Base-by-base conservation (phyloP, 2,329 filamentous ascomycete species). In the Xylogone sp. region DNA sequence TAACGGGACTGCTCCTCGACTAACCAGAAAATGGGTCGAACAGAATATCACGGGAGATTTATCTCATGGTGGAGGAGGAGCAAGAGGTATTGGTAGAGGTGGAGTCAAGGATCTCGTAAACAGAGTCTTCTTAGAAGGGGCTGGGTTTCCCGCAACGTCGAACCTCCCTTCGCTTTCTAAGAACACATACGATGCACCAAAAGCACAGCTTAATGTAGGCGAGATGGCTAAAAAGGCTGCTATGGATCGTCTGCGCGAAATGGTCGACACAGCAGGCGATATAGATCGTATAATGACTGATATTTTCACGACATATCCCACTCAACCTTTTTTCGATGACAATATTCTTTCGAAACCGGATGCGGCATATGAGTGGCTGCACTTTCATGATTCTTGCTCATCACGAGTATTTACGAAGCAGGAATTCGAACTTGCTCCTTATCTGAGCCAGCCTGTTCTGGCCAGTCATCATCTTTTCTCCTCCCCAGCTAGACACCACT, bases 401-500 rank as follows among this genome's bases (percentile, higher is more conserved):
- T 84, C 86, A 1, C 83, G 86, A 39, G 79, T 97, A 1, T 95
- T 86, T 65, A 75, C 83, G n/a, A 85, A 82, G 53, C 93, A 97
- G 67, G 92, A 96, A 51, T 99, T 94, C 88, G 94, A 99, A 68
- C 75, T 99, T 16, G 82, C 81, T 0, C 86, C 90, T 0, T 99
- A 99, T 67, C 80, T 97, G 46, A 89, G 86, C 62, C 88, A 94
- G 59, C 86, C 93, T 0, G 81, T 94, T 16, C 79, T 97, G 1
- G 94, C 90, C 3, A 97, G 96, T 64, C 95, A 99, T 66, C 78
- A 90, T 64, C 79, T 99, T 12, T 99, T 99, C 64, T 89, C 92
- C 3, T 87, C 88, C 0, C 82, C 77, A 77, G 50, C 75, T 75
- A 61, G 63, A 69, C 56, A 62, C 45, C 62, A 65, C 48, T 64